A percentile compares a stretch with the other conserved stretches of the same genome.
phyloP scores from a whole-genome alignment of 2,329 filamentous ascomycete genomes.

The Colletotrichum zoysiae region DNA sequence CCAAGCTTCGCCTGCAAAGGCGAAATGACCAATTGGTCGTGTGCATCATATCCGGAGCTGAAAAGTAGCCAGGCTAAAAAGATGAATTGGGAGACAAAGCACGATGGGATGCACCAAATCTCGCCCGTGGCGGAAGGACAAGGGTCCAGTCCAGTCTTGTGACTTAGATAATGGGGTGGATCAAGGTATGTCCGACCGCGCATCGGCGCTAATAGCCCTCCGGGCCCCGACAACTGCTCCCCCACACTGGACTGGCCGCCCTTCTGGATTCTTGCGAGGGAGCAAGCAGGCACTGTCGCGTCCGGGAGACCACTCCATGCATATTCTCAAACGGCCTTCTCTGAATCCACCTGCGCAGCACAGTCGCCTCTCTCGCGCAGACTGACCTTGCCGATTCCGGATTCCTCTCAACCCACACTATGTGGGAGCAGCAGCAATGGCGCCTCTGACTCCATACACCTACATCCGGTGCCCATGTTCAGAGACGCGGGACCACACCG shows the following conservation, averaged over 20 bases:
- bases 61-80: neutral
- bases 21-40: neutral
- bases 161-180: constrained; percentile 30
- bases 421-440: constrained; percentile 54
- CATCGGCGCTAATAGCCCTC: constrained; percentile 11
- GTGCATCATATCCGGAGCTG: constrained; percentile 9
- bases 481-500: constrained; percentile 54
- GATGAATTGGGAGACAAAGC: neutral
- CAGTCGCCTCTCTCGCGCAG: neutral
- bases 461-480: constrained; percentile 77
- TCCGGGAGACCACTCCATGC: constrained; percentile 30
- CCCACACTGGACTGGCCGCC: neutral
- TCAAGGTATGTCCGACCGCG: constrained; percentile 16
- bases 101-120: neutral
- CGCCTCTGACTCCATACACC: constrained; percentile 69
- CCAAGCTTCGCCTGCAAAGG: neutral
- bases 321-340: constrained; percentile 31
- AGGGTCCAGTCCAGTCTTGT: too few species aligned
- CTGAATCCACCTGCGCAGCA: constrained; percentile 1
- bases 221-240: neutral
- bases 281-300: constrained; percentile 9
- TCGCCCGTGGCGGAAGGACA: constrained; percentile 2
- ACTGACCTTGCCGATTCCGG: neutral
- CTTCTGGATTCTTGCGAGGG: constrained; percentile 13
- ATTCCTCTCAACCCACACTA: constrained; percentile 16